These are phyloP conservation scores for Aquilaria malaccensis DNA, from an alignment of 345 rosid genomes.

Conservation along the genomic window DNA sequence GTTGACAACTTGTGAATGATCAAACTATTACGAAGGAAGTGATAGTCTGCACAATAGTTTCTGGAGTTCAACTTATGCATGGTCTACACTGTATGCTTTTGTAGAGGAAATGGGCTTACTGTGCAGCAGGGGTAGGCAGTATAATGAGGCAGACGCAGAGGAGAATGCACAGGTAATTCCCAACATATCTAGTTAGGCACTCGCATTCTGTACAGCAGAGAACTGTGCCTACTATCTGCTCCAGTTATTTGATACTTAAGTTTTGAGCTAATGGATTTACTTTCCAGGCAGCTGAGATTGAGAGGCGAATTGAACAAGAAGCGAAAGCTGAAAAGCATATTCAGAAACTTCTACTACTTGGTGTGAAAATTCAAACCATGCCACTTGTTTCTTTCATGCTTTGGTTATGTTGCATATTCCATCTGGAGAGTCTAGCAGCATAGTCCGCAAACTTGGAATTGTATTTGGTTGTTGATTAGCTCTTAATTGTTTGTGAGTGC, in stretches of 20 bases:
- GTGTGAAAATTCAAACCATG: conserved; percentile 24
- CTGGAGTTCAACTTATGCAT: conserved; percentile 24
- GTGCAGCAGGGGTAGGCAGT: conserved; percentile 67
- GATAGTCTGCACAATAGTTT: conserved; percentile 14
- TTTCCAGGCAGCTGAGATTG: conserved; percentile 80
- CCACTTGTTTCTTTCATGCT: conserved; percentile 3
- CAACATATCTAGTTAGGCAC: conserved; percentile 1
- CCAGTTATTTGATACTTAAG: background rate
- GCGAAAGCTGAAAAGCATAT: conserved; percentile 92
- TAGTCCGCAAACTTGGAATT: conserved; percentile 1
- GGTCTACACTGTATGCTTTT: conserved; percentile 40
- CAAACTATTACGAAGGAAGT: conserved; percentile 14
- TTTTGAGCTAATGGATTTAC: conserved; percentile 12
- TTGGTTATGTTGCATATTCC: background rate
- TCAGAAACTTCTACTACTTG: conserved; percentile 89
- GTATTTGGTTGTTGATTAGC: conserved; percentile 6
- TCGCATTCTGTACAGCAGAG: background rate
- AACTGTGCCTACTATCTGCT: background rate
- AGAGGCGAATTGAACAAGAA: conserved; percentile 94
- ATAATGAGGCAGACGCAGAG: conserved; percentile 59
- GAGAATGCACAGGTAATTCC: conserved; percentile 72
- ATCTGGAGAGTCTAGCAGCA: background rate
- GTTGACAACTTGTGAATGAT: conserved; percentile 18
- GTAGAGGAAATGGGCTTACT: conserved; percentile 73
- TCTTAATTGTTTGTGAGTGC: background rate